Evolutionary conservation across 129 eudicot species (phyloP).

Genomic region (Flaveria linearis): DNA sequence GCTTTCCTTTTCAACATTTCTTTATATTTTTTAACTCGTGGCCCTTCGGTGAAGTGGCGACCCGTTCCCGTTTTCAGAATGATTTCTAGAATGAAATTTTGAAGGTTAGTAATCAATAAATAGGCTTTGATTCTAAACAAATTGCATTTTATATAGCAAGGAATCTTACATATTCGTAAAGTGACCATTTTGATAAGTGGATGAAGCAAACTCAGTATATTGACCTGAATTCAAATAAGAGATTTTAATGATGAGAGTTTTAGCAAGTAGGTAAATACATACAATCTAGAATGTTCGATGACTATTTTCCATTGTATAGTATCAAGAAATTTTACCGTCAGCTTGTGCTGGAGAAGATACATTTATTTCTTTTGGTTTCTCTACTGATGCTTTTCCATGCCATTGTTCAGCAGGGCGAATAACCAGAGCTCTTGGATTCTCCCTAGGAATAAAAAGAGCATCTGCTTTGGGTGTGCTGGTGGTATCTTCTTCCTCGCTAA

Average conservation of each 20-base stretch:
- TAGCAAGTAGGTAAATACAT: not conserved
- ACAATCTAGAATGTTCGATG: constrained; percentile 3
- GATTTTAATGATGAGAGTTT: constrained; percentile 2
- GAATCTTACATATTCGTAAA: constrained; percentile 46
- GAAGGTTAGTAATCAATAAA: not conserved
- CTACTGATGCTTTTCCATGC: constrained; percentile 56
- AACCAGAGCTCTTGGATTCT: constrained; percentile 92
- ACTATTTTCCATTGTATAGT: not conserved
- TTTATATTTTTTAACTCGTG: constrained; percentile 72
- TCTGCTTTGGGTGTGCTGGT: constrained; percentile 93
- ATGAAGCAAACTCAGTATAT: constrained; percentile 18
- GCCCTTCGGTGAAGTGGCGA: constrained; percentile 62
- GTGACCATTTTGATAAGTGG: constrained; percentile 43
- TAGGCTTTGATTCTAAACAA: not conserved
- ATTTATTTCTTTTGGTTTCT: constrained; percentile 40
- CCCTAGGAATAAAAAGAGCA: constrained; percentile 91
- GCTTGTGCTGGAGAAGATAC: constrained; percentile 40
- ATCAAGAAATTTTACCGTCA: constrained; percentile 47
- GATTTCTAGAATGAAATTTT: constrained; percentile 29
- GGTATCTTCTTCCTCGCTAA: constrained; percentile 78
- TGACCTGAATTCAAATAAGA: constrained; percentile 37
- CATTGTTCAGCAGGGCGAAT: constrained; percentile 83
- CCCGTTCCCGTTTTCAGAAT: constrained; percentile 64
- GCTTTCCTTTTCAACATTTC: constrained; percentile 85
- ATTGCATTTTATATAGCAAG: not conserved